A percentile compares a stretch with the other conserved stretches of the same genome.
Evolutionary conservation across 2,329 filamentous ascomycete species (phyloP).

Genomic region (Fusarium siculi): DNA sequence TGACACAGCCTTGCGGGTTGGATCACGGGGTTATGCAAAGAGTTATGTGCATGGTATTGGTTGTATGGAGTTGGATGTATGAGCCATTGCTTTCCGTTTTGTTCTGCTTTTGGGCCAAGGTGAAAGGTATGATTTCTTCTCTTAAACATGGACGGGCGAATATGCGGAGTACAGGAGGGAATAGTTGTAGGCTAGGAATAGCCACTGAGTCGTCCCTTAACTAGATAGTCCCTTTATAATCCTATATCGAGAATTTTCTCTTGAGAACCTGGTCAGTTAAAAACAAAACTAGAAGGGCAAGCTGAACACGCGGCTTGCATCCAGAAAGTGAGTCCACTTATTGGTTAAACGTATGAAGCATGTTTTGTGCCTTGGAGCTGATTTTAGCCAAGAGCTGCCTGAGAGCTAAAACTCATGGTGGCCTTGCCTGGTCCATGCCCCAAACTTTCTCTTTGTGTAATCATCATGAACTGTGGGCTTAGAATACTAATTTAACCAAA

Average conservation of each 20-base stretch:
- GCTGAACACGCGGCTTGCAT: not conserved
- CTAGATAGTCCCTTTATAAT: not conserved
- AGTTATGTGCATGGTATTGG: slow-evolving; percentile 27
- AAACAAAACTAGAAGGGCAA: not conserved
- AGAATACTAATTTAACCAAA: not conserved
- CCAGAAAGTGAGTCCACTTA: not conserved
- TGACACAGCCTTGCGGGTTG: slow-evolving; percentile 2
- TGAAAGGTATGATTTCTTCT: slow-evolving; percentile 16
- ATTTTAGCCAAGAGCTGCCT: not conserved
- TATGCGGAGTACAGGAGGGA: slow-evolving; percentile 3
- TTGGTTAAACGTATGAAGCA: not conserved
- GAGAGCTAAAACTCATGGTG: not conserved
- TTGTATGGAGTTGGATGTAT: slow-evolving; percentile 38
- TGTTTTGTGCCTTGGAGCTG: not conserved
- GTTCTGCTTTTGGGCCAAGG: slow-evolving; percentile 6
- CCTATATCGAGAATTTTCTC: not conserved
- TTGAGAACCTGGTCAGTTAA: not conserved
- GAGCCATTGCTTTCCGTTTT: slow-evolving; percentile 32
- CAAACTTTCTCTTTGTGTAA: not conserved
- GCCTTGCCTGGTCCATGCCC: not conserved
- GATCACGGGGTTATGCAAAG: slow-evolving; percentile 12
- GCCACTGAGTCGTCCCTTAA: not conserved
- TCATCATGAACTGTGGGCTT: not conserved
- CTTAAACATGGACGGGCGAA: slow-evolving; percentile 19
- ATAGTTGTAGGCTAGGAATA: not conserved